These are phyloP conservation scores for Prunus mongolica DNA, from an alignment of 306 rosid genomes.

Conservation along the genomic window DNA sequence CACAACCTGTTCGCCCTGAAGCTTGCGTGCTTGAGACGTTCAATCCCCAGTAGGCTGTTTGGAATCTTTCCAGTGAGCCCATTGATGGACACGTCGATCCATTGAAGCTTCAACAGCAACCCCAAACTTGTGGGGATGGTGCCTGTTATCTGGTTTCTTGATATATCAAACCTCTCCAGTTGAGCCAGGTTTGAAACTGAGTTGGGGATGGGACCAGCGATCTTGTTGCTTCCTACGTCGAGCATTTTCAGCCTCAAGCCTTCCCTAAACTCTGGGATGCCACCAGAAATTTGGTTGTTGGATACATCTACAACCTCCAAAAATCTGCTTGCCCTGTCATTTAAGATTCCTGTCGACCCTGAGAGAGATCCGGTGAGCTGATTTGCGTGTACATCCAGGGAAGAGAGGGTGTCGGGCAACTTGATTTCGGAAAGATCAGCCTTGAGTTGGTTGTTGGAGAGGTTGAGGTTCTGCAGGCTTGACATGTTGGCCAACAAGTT, in stretches of 20 bases:
- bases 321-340: constrained; percentile 47
- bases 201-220: constrained; percentile 60
- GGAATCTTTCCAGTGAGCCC: constrained; percentile 75
- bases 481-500: constrained; percentile 66
- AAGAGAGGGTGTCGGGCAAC: constrained; percentile 48
- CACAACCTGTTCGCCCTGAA: constrained; percentile 89
- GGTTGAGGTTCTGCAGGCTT: constrained; percentile 62
- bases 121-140: constrained; percentile 68
- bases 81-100: constrained; percentile 90
- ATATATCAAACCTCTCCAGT: constrained; percentile 62
- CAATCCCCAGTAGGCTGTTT: constrained; percentile 61
- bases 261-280: constrained; percentile 53
- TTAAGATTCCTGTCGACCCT: constrained; percentile 30
- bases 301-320: constrained; percentile 82
- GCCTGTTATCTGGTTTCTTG: constrained; percentile 80
- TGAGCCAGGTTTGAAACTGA: constrained; percentile 64
- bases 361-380: constrained; percentile 65
- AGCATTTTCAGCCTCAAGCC: constrained; percentile 64
- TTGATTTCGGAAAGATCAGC: constrained; percentile 55
- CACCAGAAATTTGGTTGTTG: constrained; percentile 65
- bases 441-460: constrained; percentile 79
- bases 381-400: constrained; percentile 69
- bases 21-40: constrained; percentile 61
- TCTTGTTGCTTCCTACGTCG: constrained; percentile 64
- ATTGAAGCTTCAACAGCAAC: constrained; percentile 52